phyloP scores from a whole-genome alignment of 768 basidiomycete genomes.

The Sporobolomyces pararoseus region DNA sequence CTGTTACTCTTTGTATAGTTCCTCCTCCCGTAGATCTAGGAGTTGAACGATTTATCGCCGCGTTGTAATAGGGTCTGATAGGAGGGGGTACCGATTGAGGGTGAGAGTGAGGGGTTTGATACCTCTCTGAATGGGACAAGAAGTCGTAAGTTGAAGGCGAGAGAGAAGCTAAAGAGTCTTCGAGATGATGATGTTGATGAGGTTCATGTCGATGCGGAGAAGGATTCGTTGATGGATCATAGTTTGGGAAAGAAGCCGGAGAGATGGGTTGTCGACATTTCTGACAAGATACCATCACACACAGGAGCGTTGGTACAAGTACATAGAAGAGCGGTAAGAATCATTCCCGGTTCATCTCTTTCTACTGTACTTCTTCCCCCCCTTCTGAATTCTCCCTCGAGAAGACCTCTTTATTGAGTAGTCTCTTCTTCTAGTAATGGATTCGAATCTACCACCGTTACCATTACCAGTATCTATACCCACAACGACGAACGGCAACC shows the following conservation, averaged over 20 bases:
- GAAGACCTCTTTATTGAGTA: too few species aligned
- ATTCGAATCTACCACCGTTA: background rate
- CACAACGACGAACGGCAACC: background rate
- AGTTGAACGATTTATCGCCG: slow-evolving; percentile 32
- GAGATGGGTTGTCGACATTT: slow-evolving; percentile 31
- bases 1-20: slow-evolving; percentile 43
- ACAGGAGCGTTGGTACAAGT: background rate
- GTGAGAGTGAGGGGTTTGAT: slow-evolving; percentile 39
- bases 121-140: slow-evolving; percentile 58
- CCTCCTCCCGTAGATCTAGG: slow-evolving; percentile 56
- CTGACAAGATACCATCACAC: slow-evolving; percentile 28
- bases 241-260: slow-evolving; percentile 9
- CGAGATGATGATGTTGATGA: slow-evolving; percentile 53
- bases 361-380: background rate
- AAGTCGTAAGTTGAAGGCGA: slow-evolving; percentile 83
- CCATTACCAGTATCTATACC: background rate
- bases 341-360: background rate
- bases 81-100: slow-evolving; percentile 55
- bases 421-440: too few species aligned
- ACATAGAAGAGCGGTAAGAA: background rate
- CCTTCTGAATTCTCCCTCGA: background rate
- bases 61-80: slow-evolving; percentile 11
- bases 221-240: background rate
- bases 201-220: too few species aligned
- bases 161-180: slow-evolving; percentile 83